These are phyloP conservation scores for Isabelozyma heimii DNA, from an alignment of 805 yeast species.

Conservation along the genomic window DNA sequence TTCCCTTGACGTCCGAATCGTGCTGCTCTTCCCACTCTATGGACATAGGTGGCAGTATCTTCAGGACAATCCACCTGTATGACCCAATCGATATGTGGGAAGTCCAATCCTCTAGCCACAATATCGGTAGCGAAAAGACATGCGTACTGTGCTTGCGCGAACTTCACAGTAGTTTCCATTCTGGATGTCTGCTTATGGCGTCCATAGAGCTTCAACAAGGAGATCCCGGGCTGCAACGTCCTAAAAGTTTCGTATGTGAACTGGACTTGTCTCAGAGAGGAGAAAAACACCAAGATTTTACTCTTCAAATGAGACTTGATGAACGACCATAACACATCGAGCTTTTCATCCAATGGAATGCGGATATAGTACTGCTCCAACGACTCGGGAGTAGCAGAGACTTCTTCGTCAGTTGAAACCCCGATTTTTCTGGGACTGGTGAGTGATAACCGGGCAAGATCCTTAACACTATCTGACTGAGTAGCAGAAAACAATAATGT, in stretches of 20 bases:
- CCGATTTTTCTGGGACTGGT: constrained; percentile 54
- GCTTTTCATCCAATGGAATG: constrained; percentile 72
- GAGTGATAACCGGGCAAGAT: constrained; percentile 76
- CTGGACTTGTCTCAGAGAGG: constrained; percentile 89
- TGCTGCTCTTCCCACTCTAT: constrained; percentile 88
- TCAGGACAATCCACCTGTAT: constrained; percentile 90
- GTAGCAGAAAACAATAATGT: constrained; percentile 87
- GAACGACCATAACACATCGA: constrained; percentile 84
- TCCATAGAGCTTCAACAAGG: constrained; percentile 81
- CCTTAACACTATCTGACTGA: constrained; percentile 77
- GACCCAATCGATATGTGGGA: constrained; percentile 95
- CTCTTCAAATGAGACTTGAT: constrained; percentile 76
- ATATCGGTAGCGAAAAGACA: constrained; percentile 88
- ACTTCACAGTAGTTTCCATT: constrained; percentile 75
- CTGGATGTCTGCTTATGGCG: constrained; percentile 89
- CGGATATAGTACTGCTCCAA: constrained; percentile 81
- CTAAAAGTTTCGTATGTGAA: constrained; percentile 84
- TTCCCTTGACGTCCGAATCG: constrained; percentile 83
- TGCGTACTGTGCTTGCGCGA: constrained; percentile 72
- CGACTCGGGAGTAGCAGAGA: constrained; percentile 76
- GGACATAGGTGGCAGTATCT: constrained; percentile 84
- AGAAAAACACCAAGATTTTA: constrained; percentile 78
- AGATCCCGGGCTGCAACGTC: constrained; percentile 88
- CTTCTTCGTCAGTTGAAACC: constrained; percentile 39
- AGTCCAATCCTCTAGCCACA: constrained; percentile 89